Evolutionary conservation across 1,284 basidiomycete species (phyloP).

Genomic region (Cystobasidium pallidum): DNA sequence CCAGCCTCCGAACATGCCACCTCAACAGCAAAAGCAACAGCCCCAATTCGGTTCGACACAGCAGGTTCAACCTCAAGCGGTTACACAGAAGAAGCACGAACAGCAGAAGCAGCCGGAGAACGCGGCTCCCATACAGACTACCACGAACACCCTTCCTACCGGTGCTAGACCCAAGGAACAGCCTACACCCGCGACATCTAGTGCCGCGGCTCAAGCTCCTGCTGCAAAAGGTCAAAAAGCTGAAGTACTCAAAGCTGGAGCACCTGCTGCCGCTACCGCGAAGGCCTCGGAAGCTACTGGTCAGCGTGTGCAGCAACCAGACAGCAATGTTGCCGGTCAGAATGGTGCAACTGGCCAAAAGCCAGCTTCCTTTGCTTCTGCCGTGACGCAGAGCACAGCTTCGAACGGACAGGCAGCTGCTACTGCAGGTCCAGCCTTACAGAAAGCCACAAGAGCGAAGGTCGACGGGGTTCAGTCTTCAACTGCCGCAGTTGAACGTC

Average conservation of each 20-base stretch:
- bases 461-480: not conserved
- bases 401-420: slow-evolving; percentile 29
- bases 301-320: not conserved
- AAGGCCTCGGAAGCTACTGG: not conserved
- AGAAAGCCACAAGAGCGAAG: slow-evolving; percentile 8
- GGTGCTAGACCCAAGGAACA: slow-evolving; percentile 22
- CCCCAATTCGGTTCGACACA: not conserved
- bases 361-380: slow-evolving; percentile 34
- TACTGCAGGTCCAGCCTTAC: slow-evolving; percentile 34
- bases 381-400: slow-evolving; percentile 12
- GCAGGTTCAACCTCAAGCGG: slow-evolving; percentile 9
- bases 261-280: slow-evolving; percentile 13
- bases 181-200: slow-evolving; percentile 30
- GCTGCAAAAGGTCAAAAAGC: not conserved
- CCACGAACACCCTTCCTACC: slow-evolving; percentile 36
- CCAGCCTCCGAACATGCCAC: slow-evolving; percentile 21
- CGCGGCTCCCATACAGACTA: slow-evolving; percentile 42
- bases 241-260: not conserved
- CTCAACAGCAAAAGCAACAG: slow-evolving; percentile 34
- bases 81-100: slow-evolving; percentile 15
- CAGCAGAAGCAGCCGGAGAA: slow-evolving; percentile 40
- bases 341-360: slow-evolving; percentile 15
- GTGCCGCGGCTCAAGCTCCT: slow-evolving; percentile 39
- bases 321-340: not conserved
- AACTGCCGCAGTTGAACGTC: slow-evolving; percentile 26